These are phyloP conservation scores for Ascochyta lentis DNA, from an alignment of 2,329 filamentous ascomycete species.

Conservation along the genomic window DNA sequence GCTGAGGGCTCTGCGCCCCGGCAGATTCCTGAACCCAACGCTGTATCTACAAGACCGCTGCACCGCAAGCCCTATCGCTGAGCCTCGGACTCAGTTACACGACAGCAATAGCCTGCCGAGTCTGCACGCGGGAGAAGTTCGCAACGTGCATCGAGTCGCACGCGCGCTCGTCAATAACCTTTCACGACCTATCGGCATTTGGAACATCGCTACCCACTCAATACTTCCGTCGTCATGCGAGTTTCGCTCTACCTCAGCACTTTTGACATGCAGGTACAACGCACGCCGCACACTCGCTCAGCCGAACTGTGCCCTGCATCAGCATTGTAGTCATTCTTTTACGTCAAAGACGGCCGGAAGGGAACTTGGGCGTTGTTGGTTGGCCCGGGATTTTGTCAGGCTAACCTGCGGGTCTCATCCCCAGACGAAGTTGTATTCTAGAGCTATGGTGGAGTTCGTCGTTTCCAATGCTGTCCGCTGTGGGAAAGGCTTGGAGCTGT, in stretches of 20 bases:
- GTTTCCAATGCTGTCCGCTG: no score
- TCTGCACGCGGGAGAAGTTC: slow-evolving; percentile 3
- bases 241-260: neutral
- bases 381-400: no score
- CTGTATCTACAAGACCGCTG: neutral
- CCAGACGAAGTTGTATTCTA: no score
- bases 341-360: no score
- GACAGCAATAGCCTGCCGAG: neutral
- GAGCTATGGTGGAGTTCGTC: neutral
- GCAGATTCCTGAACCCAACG: neutral
- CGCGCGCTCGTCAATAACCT: neutral
- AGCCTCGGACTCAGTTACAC: slow-evolving; percentile 2
- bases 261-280: slow-evolving; percentile 5
- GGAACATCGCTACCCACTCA: neutral
- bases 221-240: neutral
- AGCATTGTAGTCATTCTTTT: neutral
- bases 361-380: no score
- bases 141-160: slow-evolving; percentile 12
- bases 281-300: neutral
- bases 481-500: no score
- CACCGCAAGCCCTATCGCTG: neutral
- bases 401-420: no score
- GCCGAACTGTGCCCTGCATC: neutral
- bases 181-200: neutral
- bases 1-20: slow-evolving; percentile 2